A percentile compares a stretch with the other conserved stretches of the same genome.
These are phyloP conservation scores for Zygotorulaspora danielsina DNA, from an alignment of 805 yeast genomes.

Conservation along the genomic window DNA sequence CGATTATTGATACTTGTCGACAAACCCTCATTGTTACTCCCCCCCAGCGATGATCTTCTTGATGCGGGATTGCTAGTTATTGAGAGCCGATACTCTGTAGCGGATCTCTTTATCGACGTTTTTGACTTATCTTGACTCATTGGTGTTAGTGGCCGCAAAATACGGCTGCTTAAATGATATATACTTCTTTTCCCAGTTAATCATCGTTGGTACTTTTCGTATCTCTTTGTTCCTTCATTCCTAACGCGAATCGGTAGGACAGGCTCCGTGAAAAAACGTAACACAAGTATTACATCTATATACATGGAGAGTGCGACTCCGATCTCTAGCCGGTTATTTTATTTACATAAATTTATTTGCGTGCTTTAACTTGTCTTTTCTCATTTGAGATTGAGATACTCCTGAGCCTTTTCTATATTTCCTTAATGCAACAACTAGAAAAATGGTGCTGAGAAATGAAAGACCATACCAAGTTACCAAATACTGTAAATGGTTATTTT, in stretches of 20 bases:
- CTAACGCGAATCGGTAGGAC: too few relatives aligned
- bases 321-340: too few relatives aligned
- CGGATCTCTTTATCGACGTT: constrained; percentile 17
- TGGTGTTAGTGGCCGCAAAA: neutral
- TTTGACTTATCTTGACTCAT: constrained; percentile 20
- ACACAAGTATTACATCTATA: neutral
- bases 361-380: constrained; percentile 46
- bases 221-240: too few relatives aligned
- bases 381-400: constrained; percentile 29
- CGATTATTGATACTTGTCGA: constrained; percentile 5
- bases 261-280: too few relatives aligned
- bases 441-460: constrained; percentile 63
- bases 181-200: neutral
- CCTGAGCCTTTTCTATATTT: constrained; percentile 36
- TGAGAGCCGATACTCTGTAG: constrained; percentile 39
- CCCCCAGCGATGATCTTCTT: constrained; percentile 33
- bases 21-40: constrained; percentile 9
- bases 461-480: constrained; percentile 94
- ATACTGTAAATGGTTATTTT: constrained; percentile 89
- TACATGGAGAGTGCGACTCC: too few relatives aligned
- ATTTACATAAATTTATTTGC: constrained; percentile 41
- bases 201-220: too few relatives aligned
- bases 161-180: neutral
- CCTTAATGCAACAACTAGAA: constrained; percentile 52
- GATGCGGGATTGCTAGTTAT: constrained; percentile 38